Conservation (phyloP, 2,329 filamentous ascomycete genomes). For the Fusarium longipes region DNA sequence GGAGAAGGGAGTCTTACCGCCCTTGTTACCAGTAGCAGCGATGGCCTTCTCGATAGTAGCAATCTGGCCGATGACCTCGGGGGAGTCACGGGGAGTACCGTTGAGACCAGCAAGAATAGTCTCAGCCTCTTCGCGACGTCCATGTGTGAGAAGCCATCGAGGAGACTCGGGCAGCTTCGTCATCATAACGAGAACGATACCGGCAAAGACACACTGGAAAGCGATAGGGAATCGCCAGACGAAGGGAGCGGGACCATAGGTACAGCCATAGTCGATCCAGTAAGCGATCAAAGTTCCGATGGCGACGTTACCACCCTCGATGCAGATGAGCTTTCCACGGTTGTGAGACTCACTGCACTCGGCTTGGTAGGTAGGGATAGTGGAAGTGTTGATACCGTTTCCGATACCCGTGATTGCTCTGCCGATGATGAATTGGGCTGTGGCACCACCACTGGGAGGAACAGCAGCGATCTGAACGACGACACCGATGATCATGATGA, state of each 20-base stretch:
- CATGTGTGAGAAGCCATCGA: constrained; percentile 60
- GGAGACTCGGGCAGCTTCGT: constrained; percentile 60
- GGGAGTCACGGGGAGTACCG: constrained; percentile 58
- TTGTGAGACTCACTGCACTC: constrained; percentile 65
- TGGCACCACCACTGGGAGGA: constrained; percentile 47
- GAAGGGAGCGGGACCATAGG: constrained; percentile 58
- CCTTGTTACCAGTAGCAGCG: constrained; percentile 61
- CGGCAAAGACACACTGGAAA: constrained; percentile 53
- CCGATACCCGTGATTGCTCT: constrained; percentile 65
- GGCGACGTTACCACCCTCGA: constrained; percentile 57
- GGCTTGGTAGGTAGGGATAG: constrained; percentile 66
- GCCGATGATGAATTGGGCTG: constrained; percentile 64
- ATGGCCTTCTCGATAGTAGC: constrained; percentile 63
- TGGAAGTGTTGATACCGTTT: constrained; percentile 63
- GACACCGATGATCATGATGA: constrained; percentile 71
- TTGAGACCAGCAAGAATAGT: constrained; percentile 46
- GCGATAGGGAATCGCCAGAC: constrained; percentile 68
- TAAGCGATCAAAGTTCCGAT: constrained; percentile 57
- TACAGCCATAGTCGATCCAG: constrained; percentile 57
- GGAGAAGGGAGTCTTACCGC: constrained; percentile 60
- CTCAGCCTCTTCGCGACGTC: constrained; percentile 55
- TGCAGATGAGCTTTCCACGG: constrained; percentile 65
- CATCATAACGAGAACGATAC: constrained; percentile 57
- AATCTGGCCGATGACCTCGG: constrained; percentile 68
- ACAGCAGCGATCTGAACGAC: constrained; percentile 64